phyloP scores from a whole-genome alignment of 192 early-diverging fungal species.

The Coemansia sp. region DNA sequence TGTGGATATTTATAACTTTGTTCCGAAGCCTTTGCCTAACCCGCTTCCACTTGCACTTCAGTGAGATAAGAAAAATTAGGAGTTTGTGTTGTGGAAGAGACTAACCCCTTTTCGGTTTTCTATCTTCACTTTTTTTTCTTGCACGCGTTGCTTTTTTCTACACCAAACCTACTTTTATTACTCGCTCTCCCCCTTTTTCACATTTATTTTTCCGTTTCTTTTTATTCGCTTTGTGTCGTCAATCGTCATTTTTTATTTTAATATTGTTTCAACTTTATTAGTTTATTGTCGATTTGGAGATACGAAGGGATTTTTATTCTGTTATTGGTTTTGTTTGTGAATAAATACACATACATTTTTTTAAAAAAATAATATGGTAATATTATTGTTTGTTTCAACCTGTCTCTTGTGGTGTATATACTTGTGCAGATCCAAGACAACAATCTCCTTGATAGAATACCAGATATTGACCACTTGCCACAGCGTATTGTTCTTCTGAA shows the following conservation, averaged over 20 bases:
- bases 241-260: slow-evolving; percentile 16
- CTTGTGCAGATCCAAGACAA: slow-evolving; percentile 67
- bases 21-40: slow-evolving; percentile 39
- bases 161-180: slow-evolving; percentile 1
- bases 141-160: slow-evolving; percentile 3
- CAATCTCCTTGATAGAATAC: slow-evolving; percentile 61
- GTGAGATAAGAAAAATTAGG: slow-evolving; percentile 9
- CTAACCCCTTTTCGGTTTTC: not conserved
- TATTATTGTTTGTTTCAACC: too few relatives aligned
- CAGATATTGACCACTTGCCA: slow-evolving; percentile 64
- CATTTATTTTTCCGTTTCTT: slow-evolving; percentile 14
- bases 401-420: slow-evolving; percentile 19
- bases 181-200: not conserved
- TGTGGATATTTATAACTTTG: slow-evolving; percentile 49
- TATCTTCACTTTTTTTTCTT: slow-evolving; percentile 4
- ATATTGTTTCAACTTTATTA: not conserved
- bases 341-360: too few relatives aligned
- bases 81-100: not conserved
- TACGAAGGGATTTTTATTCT: not conserved
- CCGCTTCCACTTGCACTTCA: slow-evolving; percentile 50
- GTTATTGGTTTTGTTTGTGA: not conserved
- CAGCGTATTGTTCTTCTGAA: slow-evolving; percentile 56
- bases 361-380: too few relatives aligned
- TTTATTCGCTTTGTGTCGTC: slow-evolving; percentile 5
- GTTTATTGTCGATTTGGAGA: not conserved